Conservation (phyloP, 1,139 yeast genomes). For the Yamadazyma taylorii region DNA sequence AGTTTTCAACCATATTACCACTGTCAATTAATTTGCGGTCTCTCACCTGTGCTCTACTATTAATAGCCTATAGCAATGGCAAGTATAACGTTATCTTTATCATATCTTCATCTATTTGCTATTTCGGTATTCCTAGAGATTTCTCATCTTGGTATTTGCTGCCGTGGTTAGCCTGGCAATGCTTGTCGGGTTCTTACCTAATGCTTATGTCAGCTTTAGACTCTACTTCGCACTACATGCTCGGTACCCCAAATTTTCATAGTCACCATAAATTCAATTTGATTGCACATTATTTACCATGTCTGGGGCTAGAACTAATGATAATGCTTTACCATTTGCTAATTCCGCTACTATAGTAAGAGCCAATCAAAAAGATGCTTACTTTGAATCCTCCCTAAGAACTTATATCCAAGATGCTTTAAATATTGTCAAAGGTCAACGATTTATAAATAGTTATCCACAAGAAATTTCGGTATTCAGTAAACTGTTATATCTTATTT, state of each 20-base stretch:
- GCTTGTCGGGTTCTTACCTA: background rate
- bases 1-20: too few relatives aligned
- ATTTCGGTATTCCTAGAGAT: background rate
- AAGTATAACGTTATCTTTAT: too few relatives aligned
- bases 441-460: constrained; percentile 65
- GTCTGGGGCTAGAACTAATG: constrained; percentile 27
- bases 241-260: constrained; percentile 1
- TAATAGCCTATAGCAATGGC: too few relatives aligned
- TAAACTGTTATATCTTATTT: constrained; percentile 58
- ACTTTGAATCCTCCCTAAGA: constrained; percentile 58
- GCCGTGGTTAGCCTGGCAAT: too few relatives aligned
- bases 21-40: too few relatives aligned
- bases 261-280: background rate
- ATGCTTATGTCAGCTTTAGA: background rate
- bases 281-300: constrained; percentile 12
- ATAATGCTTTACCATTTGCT: constrained; percentile 43
- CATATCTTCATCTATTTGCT: background rate
- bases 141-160: too few relatives aligned
- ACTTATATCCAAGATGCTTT: constrained; percentile 57
- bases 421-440: constrained; percentile 60
- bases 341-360: constrained; percentile 59
- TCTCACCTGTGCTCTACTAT: background rate
- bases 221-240: background rate
- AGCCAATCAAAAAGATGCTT: constrained; percentile 86
- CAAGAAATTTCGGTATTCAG: constrained; percentile 61